phyloP scores from a whole-genome alignment of 352 stramenopile genomes.

The Blastocystis hominis region DNA sequence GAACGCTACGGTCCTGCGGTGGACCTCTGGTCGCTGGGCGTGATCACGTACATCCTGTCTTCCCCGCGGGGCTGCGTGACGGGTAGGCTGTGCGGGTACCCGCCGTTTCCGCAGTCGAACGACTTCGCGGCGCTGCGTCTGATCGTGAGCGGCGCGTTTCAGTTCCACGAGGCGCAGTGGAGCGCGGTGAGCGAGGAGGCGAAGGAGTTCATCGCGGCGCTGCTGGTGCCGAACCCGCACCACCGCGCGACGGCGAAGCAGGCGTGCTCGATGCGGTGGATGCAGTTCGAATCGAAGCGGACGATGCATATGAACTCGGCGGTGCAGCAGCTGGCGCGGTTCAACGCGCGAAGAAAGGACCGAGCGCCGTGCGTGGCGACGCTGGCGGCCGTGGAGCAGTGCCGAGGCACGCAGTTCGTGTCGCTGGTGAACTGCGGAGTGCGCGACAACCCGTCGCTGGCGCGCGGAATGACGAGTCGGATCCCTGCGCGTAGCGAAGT shows the following conservation, averaged over 20 bases:
- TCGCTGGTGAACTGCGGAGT: neutral
- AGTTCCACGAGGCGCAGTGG: constrained; percentile 74
- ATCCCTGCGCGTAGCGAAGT: neutral
- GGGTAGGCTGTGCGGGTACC: constrained; percentile 66
- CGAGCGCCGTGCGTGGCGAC: neutral
- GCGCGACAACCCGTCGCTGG: constrained; percentile 8
- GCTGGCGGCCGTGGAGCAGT: neutral
- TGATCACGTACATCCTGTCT: constrained; percentile 77
- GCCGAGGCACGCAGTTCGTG: neutral
- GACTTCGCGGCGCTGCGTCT: constrained; percentile 71
- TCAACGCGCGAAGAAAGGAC: constrained; percentile 49
- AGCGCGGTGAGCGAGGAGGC: constrained; percentile 73
- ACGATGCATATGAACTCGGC: constrained; percentile 55
- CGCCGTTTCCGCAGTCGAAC: constrained; percentile 74
- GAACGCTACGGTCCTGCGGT: constrained; percentile 72
- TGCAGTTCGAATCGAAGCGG: constrained; percentile 46
- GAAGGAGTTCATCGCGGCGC: constrained; percentile 74
- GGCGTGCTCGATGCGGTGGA: constrained; percentile 44
- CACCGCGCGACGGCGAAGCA: constrained; percentile 60
- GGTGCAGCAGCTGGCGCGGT: constrained; percentile 32
- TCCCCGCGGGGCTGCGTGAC: constrained; percentile 65
- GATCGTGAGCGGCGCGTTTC: constrained; percentile 71
- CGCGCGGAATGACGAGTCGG: neutral
- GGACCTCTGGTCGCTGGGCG: constrained; percentile 75
- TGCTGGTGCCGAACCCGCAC: constrained; percentile 70